Evolutionary conservation across 1,139 yeast species (phyloP).

Genomic region (Arxiozyma slooffiae): DNA sequence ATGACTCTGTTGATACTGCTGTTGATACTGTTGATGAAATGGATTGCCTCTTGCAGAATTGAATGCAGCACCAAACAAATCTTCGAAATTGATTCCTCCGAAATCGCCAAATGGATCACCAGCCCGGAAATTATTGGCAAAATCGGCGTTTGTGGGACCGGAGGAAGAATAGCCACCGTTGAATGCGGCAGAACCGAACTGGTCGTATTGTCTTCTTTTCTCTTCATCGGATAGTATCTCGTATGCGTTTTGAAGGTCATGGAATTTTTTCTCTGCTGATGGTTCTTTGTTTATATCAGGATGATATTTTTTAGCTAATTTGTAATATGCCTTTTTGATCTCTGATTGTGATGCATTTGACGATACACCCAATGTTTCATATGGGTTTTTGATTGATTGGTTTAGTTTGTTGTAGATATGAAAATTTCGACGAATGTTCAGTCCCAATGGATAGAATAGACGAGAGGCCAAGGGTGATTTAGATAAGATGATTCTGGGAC

Average conservation of each 20-base stretch:
- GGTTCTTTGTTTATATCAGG: slow-evolving; percentile 93
- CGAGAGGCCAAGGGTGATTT: background rate
- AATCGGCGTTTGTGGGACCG: slow-evolving; percentile 40
- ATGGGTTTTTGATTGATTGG: slow-evolving; percentile 55
- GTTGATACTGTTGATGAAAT: slow-evolving; percentile 4
- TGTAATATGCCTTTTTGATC: slow-evolving; percentile 88
- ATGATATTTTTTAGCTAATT: slow-evolving; percentile 85
- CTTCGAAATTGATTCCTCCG: slow-evolving; percentile 64
- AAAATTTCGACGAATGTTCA: background rate
- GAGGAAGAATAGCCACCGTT: slow-evolving; percentile 37
- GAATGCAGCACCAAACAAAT: slow-evolving; percentile 73
- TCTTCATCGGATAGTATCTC: slow-evolving; percentile 82
- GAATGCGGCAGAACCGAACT: slow-evolving; percentile 81
- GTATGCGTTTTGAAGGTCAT: slow-evolving; percentile 87
- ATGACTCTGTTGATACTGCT: slow-evolving; percentile 15
- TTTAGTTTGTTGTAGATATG: slow-evolving; percentile 3
- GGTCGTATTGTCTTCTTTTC: slow-evolving; percentile 84
- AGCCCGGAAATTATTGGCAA: slow-evolving; percentile 39
- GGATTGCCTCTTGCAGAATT: slow-evolving; percentile 35
- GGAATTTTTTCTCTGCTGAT: slow-evolving; percentile 81
- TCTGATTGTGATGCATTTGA: slow-evolving; percentile 66
- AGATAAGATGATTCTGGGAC: background rate
- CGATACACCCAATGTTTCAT: slow-evolving; percentile 68
- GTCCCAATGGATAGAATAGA: background rate
- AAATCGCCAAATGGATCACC: slow-evolving; percentile 41